A percentile compares a stretch with the other conserved stretches of the same genome.
Evolutionary conservation across 2,329 filamentous ascomycete genomes (phyloP).

Genomic region (Alternaria burnsii): DNA sequence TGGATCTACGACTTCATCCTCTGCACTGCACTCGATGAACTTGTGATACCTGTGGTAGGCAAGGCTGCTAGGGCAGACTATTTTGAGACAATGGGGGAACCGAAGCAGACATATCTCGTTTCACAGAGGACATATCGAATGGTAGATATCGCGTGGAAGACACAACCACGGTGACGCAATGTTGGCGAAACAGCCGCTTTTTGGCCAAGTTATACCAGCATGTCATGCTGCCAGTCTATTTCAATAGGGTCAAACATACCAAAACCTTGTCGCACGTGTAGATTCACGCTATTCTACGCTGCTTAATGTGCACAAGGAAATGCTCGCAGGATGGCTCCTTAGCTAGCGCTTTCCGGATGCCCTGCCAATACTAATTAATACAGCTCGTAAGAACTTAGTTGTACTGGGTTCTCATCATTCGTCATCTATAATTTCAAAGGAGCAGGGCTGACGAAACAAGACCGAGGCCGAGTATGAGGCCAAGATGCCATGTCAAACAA

Average conservation of each 20-base stretch:
- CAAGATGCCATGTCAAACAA: slow-evolving; percentile 18
- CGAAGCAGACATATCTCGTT: background rate
- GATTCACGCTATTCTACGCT: background rate
- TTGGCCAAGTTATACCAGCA: background rate
- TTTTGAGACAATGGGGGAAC: background rate
- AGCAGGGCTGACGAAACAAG: slow-evolving; percentile 7
- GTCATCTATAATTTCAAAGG: background rate
- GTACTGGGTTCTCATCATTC: background rate
- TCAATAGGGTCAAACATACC: background rate
- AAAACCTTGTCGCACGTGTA: background rate
- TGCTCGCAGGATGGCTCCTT: background rate
- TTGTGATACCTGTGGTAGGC: background rate
- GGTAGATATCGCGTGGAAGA: background rate
- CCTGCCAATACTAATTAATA: background rate
- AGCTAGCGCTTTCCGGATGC: background rate
- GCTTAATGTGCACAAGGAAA: background rate
- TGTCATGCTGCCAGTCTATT: background rate
- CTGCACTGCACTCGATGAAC: background rate
- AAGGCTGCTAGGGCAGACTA: background rate
- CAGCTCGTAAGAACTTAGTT: background rate
- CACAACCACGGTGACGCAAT: background rate
- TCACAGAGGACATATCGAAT: background rate
- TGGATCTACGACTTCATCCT: background rate
- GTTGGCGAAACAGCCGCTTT: slow-evolving; percentile 2
- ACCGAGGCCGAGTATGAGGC: slow-evolving; percentile 5